Percentiles rank a stretch among this genome's conserved stretches.
Conservation (phyloP, 805 yeast species). For the Ogataea ramenticola region DNA sequence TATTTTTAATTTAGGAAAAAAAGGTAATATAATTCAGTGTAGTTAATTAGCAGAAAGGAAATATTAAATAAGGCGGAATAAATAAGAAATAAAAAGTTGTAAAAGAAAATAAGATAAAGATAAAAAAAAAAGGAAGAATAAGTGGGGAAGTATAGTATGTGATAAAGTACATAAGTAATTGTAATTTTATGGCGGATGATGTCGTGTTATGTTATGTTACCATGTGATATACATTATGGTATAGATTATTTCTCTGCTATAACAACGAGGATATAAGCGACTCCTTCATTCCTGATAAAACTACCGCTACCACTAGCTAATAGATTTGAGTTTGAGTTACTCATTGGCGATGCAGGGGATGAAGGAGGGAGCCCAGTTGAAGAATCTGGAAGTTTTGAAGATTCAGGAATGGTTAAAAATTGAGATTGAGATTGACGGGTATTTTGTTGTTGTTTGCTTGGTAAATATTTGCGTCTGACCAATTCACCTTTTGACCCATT, state of each 20-base stretch:
- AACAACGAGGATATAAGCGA: conserved; percentile 16
- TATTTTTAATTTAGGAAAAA: too few species aligned
- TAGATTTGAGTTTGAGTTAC: neutral
- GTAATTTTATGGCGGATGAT: too few species aligned
- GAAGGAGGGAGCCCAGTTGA: neutral
- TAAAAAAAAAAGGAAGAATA: too few species aligned
- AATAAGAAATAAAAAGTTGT: too few species aligned
- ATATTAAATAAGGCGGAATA: too few species aligned
- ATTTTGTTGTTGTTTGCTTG: neutral
- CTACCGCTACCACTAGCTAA: neutral
- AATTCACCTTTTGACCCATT: conserved; percentile 17
- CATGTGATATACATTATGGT: too few species aligned
- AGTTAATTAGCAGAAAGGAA: too few species aligned
- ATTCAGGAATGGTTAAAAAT: neutral
- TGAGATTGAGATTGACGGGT: neutral
- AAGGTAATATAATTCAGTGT: too few species aligned
- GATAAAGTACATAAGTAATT: too few species aligned
- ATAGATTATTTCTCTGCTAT: conserved; percentile 15
- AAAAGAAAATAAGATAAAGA: too few species aligned
- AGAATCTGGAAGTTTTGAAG: neutral
- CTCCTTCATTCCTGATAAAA: conserved; percentile 15
- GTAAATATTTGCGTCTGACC: conserved; percentile 10
- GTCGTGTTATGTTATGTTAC: too few species aligned
- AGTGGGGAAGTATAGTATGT: too few species aligned
- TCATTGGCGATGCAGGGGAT: neutral